Evolutionary conservation across 2,329 filamentous ascomycete species (phyloP), one percentile per base, ranked within the genome.

Genomic region (Aspergillus luchuensis): DNA sequence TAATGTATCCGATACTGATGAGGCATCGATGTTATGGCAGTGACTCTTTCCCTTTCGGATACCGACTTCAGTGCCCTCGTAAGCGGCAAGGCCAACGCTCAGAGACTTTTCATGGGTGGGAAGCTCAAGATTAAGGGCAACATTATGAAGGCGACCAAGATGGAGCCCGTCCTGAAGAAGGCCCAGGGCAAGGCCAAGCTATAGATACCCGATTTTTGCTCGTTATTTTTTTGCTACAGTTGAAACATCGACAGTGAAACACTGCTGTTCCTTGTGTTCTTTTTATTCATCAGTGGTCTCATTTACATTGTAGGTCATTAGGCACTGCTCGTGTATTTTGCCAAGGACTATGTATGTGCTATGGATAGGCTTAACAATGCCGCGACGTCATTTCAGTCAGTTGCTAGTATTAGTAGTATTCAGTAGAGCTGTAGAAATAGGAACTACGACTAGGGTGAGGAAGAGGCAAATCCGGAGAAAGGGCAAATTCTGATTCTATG

Each of bases 81-180:
- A 57, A 73, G 83, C 39, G 95, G 95, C 75, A 92, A 96, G 83
- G 92, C 91, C 71, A 97, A 97, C 75, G 92, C 95, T 59, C 95
- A 99, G 84, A 88, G 89, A 70, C 82, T 99, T 66, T 97, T 98
- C 82, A 98, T 99, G 94, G 87, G 87, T n/a, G 95, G 95, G 72
- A 97, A 97, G 85, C 84, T 99, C 74, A 99, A 98, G 90, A 87
- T 98, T 76, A 96, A 92, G 87, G 95, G 95, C 65, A 92, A 98
- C 77, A 88, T 98, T 63, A 98, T 98, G 94, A 97, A 97, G 87
- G 78, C 95, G 39, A 97, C 93, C 62, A 97, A 96, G 88, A 87
- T 97, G 80, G 92, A 97, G 80, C 91, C 92, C 43, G 90, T 98
- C 72, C 81, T 97, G 67, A 92, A 92, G 85, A 95, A 92, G 84